Evolutionary conservation across 2,329 filamentous ascomycete species (phyloP).

Genomic region (Aspergillus quadrilineatus): DNA sequence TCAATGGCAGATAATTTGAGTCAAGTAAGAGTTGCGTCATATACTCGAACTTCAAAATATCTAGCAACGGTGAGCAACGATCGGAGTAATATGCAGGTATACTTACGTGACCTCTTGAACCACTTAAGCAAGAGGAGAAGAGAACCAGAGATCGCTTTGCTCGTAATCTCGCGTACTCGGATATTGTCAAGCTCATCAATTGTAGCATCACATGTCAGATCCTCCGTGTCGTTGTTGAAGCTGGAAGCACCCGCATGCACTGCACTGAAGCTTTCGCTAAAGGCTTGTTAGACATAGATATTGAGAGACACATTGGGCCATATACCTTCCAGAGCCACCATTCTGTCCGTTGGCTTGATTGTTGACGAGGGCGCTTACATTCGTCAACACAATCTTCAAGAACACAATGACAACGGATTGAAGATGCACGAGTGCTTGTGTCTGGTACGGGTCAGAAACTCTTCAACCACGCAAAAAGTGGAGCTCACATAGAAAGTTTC

Average conservation of each 20-base stretch:
- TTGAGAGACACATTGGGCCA: conserved; percentile 21
- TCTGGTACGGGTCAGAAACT: conserved; percentile 47
- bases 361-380: conserved; percentile 81
- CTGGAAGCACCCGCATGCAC: conserved; percentile 26
- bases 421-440: conserved; percentile 74
- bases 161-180: conserved; percentile 79
- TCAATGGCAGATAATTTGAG: conserved; percentile 89
- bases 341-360: conserved; percentile 54
- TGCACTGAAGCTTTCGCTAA: conserved; percentile 28
- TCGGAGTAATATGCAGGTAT: neutral
- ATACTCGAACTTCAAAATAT: conserved; percentile 94
- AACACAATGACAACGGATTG: conserved; percentile 93
- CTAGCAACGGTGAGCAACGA: conserved; percentile 45
- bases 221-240: conserved; percentile 20
- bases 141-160: conserved; percentile 88
- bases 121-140: conserved; percentile 89
- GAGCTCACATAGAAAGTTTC: conserved; percentile 80
- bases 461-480: neutral
- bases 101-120: conserved; percentile 90
- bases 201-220: conserved; percentile 35
- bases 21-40: conserved; percentile 89
- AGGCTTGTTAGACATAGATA: neutral
- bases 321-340: conserved; percentile 48
- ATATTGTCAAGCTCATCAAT: conserved; percentile 79
- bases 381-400: conserved; percentile 80